phyloP scores from a whole-genome alignment of 2,329 filamentous ascomycete species.

The Dactylella cylindrospora region DNA sequence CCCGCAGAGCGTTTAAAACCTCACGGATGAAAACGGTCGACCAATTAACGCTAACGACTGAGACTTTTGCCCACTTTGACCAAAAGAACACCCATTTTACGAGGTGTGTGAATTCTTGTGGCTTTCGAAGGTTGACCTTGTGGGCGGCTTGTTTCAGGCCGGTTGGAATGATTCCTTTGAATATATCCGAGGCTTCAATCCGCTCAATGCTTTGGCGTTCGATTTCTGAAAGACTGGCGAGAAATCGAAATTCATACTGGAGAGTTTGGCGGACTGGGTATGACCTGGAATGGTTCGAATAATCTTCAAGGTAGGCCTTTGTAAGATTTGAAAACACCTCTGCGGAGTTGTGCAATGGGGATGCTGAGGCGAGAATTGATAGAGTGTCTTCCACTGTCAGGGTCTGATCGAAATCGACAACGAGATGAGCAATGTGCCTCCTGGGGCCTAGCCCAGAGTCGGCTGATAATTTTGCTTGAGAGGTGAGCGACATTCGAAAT shows the following conservation, averaged over 20 bases:
- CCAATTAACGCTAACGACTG: conserved; percentile 36
- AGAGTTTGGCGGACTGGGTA: conserved; percentile 7
- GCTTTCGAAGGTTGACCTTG: conserved; percentile 12
- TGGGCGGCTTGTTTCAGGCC: conserved; percentile 8
- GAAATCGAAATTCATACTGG: conserved; percentile 11
- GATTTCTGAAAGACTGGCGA: conserved; percentile 11
- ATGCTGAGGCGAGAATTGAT: conserved; percentile 20
- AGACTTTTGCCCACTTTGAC: conserved; percentile 2
- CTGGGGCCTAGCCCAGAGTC: neutral
- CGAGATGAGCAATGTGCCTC: conserved; percentile 19
- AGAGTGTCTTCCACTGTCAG: conserved; percentile 24
- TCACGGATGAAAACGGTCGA: conserved; percentile 24
- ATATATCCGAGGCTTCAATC: conserved; percentile 22
- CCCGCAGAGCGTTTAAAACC: conserved; percentile 15
- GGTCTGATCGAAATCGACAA: conserved; percentile 33
- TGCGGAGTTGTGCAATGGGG: conserved; percentile 11
- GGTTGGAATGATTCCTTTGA: conserved; percentile 13
- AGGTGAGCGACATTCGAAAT: no score
- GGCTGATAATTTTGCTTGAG: no score
- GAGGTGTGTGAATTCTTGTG: conserved; percentile 3
- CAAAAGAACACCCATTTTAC: neutral
- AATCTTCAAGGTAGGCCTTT: conserved; percentile 23
- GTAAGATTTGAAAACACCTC: conserved; percentile 18
- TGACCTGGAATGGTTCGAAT: conserved; percentile 4
- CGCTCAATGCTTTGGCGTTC: conserved; percentile 24